Evolutionary conservation across 129 eudicot genomes (phyloP).

Genomic region (Flaveria bidentis): DNA sequence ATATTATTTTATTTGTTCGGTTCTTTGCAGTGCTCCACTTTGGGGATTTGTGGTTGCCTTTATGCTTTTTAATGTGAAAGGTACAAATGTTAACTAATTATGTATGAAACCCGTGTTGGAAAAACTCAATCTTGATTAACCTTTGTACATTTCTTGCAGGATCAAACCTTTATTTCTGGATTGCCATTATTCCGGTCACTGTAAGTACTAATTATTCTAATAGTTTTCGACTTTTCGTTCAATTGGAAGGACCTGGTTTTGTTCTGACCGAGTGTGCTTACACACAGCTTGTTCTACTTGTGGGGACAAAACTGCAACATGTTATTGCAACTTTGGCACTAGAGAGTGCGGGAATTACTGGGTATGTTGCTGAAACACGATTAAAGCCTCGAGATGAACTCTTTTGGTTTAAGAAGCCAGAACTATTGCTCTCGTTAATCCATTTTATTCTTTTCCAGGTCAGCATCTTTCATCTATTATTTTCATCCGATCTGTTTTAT

Average conservation of each 20-base stretch:
- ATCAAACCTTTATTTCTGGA: slow-evolving; percentile 97
- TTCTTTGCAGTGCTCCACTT: slow-evolving; percentile 77
- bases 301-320: slow-evolving; percentile 92
- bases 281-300: slow-evolving; percentile 82
- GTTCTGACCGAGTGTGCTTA: slow-evolving; percentile 1
- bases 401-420: slow-evolving; percentile 96
- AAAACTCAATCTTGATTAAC: slow-evolving; percentile 19
- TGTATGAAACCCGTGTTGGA: slow-evolving; percentile 3
- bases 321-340: slow-evolving; percentile 90
- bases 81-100: slow-evolving; percentile 34
- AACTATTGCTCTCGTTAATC: slow-evolving; percentile 68
- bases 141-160: slow-evolving; percentile 52
- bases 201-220: slow-evolving; percentile 49
- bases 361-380: slow-evolving; percentile 57
- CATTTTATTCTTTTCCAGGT: slow-evolving; percentile 99
- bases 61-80: slow-evolving; percentile 92
- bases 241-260: neutral
- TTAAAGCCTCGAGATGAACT: slow-evolving; percentile 95
- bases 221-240: neutral
- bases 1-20: slow-evolving; percentile 24
- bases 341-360: slow-evolving; percentile 86
- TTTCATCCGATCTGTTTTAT: neutral
- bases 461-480: slow-evolving; percentile 4
- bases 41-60: slow-evolving; percentile 97
- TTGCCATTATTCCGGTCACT: slow-evolving; percentile 81